Conservation (phyloP, 192 early-diverging fungal species). For the Dissophora ornata region DNA sequence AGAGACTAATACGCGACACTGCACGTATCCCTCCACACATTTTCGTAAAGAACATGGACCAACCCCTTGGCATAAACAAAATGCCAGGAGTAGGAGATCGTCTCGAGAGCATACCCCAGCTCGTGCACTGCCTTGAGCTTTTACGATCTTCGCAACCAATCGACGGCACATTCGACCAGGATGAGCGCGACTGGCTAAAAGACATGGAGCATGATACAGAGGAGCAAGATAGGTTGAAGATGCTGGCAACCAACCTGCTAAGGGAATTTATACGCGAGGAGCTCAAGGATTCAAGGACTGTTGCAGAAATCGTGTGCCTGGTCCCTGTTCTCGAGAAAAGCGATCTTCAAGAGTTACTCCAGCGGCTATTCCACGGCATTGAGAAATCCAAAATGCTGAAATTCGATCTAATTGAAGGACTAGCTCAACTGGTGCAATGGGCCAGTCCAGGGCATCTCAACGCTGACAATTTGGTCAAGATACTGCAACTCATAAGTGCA, state of each 20-base stretch:
- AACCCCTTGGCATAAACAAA: background rate
- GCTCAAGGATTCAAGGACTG: background rate
- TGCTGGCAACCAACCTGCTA: background rate
- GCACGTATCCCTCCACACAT: too few species aligned
- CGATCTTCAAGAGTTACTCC: background rate
- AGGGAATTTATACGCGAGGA: background rate
- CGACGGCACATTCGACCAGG: background rate
- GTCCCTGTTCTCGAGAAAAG: background rate
- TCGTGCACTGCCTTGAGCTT: background rate
- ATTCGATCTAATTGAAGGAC: background rate
- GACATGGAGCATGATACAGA: background rate
- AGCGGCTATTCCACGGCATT: background rate
- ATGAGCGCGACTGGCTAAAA: background rate
- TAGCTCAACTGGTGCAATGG: slow-evolving; percentile 1
- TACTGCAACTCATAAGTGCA: background rate
- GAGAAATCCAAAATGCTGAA: background rate
- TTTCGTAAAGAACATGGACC: too few species aligned
- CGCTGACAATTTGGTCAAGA: slow-evolving; percentile 7
- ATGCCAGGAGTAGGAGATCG: background rate
- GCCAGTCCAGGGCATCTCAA: background rate
- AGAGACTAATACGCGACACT: too few species aligned
- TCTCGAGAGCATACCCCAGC: background rate
- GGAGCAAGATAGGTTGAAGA: background rate
- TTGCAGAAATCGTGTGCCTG: background rate
- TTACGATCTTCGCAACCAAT: background rate